Evolutionary conservation across 2,329 filamentous ascomycete species (phyloP), one percentile per base, ranked within the genome.

Genomic region (Onygenales sp.): DNA sequence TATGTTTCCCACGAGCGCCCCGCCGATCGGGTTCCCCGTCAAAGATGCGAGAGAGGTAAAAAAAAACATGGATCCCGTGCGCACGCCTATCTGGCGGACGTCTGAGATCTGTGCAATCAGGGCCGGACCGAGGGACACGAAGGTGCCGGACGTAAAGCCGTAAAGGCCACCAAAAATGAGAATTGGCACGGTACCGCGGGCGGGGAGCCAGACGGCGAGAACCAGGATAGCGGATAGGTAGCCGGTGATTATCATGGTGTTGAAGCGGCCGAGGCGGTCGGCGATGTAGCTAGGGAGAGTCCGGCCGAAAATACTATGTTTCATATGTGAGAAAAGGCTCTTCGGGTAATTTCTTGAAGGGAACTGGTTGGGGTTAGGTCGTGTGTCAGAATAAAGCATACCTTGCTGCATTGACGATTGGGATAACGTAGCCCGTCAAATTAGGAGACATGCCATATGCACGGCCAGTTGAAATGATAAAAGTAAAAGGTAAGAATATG

Each of bases 91-190:
- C 64, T 87, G 77, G 17, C 80, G 74, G 39, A 88, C 78, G 45
- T 87, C 83, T 1, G 80, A 83, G 56, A 89, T 85, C 61, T 89
- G 84, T 1, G 84, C 84, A 21, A 90, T 73, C 11, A 86, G 71
- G 0, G 84, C 77, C 0, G 86, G 83, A 0, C 74, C 74, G 14
- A 88, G 70, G 0, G 80, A 80, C 37, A 86, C 79, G 60, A 83
- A 86, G 2, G 80, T 80, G 10, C 86, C 86, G 0, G 81, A 84
- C 11, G 77, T 77, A 64, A 88, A 87, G 14, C 85, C 86, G 59
- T 86, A 89, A 6, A 87, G 67, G n/a, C 78, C 73, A 10, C 79
- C 76, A 65, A 87, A 88, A 37, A 82, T 73, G 49, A 88, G 76
- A 54, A 84, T 79, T 1, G 79, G 76, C 0, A 77, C 76, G 8